Percentiles rank a stretch among this genome's conserved stretches.
Evolutionary conservation across 2,329 filamentous ascomycete genomes (phyloP).

Genomic region (Hypoxylon sp.): DNA sequence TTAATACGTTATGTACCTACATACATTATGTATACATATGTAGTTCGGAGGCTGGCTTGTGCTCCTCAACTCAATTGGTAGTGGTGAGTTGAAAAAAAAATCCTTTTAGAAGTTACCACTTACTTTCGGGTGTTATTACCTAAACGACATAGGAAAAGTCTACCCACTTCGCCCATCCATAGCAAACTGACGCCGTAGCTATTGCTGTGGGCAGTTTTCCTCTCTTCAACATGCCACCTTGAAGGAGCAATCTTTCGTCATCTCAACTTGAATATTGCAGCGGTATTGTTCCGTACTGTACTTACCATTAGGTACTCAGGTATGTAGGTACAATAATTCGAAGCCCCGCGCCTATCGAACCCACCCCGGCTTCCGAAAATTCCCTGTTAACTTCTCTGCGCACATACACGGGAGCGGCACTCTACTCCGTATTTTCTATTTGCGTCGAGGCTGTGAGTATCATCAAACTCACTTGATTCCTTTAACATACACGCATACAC

Average conservation of each 20-base stretch:
- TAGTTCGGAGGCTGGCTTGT: slow-evolving; percentile 20
- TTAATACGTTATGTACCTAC: slow-evolving; percentile 8
- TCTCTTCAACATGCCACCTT: slow-evolving; percentile 25
- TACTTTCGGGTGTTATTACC: slow-evolving; percentile 35
- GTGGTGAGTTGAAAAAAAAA: slow-evolving; percentile 10
- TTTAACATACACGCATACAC: slow-evolving; percentile 34
- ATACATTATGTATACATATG: slow-evolving; percentile 12
- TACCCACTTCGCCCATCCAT: slow-evolving; percentile 30
- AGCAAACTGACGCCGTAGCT: slow-evolving; percentile 25
- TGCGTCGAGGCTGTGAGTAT: slow-evolving; percentile 42
- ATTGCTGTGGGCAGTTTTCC: slow-evolving; percentile 23
- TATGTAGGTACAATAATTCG: slow-evolving; percentile 21
- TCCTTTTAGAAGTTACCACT: slow-evolving; percentile 12
- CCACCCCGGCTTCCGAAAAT: slow-evolving; percentile 38
- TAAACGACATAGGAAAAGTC: slow-evolving; percentile 29
- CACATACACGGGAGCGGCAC: slow-evolving; percentile 35
- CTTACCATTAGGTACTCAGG: slow-evolving; percentile 7
- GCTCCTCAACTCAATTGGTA: slow-evolving; percentile 25
- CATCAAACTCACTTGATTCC: slow-evolving; percentile 34
- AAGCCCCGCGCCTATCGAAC: slow-evolving; percentile 39
- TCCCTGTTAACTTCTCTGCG: slow-evolving; percentile 23
- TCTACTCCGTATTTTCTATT: slow-evolving; percentile 43
- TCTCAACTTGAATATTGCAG: slow-evolving; percentile 9
- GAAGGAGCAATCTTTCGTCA: slow-evolving; percentile 5
- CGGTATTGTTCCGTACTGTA: slow-evolving; percentile 28